Base-by-base conservation (phyloP, 108 stramenopile genomes). In the Conticribra guillardii region DNA sequence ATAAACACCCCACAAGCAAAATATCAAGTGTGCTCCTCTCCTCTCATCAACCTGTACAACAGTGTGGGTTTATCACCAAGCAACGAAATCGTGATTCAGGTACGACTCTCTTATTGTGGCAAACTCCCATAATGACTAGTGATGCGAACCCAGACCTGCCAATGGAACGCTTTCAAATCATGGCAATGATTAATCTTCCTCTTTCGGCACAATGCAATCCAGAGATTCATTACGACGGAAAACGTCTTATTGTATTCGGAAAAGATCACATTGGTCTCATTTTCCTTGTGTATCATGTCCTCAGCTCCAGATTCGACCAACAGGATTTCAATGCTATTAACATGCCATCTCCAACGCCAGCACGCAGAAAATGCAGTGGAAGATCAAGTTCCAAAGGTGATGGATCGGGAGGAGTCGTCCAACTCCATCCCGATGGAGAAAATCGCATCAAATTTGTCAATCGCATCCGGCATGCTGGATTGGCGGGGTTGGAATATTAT, bases 241-340 rank as follows among this genome's bases (percentile, higher is more conserved):
- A 74, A 14, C 78, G 84, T 22, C 54, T 91, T 1, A 61, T 91
- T 28, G 87, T 91, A 21, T 85, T 84, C 66, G 89, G 87, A 14
- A 69, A 85, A 73, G 87, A 91, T 71, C 84, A 88, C 37, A 85
- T 88, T 58, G 85, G 84, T 2, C 49, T 81, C 1, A 82, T 87
- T 31, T 19, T 91, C 19, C 82, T 88, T 7, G 79, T 91, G 4
- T 88, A 91, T 58, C 80, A 84, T 30, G 83, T 90, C 16, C 60
- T 75, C 16, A 73, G 66, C 11, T 51, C 76, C 9, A 49, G 69
- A 52, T 76, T 70, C 29, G 82, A 80, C 53, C 62, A 73, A 23
- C 33, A 67, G 23, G 64, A 63, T 2, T 65, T 74, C 27, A 24
- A 60, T 8, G 62, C 54, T 30, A 21, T 19, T 24, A 3, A 56